These are phyloP conservation scores for Saccharomycopsis olivae DNA, from an alignment of 805 yeast genomes.

Conservation along the genomic window DNA sequence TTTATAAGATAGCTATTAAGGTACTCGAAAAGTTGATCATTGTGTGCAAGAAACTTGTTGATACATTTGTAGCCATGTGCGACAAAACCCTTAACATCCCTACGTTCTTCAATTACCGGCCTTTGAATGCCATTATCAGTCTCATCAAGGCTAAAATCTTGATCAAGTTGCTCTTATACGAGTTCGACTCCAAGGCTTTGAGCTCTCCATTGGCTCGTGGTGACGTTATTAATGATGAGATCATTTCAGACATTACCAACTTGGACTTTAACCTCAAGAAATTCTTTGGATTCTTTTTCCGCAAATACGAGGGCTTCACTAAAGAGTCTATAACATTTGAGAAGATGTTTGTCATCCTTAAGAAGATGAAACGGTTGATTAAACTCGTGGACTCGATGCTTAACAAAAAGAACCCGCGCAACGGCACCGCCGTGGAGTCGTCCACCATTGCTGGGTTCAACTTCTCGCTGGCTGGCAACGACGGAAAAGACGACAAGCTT, in stretches of 20 bases:
- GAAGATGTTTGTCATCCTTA: slow-evolving; percentile 18
- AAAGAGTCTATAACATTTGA: slow-evolving; percentile 13
- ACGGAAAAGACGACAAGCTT: slow-evolving; percentile 1
- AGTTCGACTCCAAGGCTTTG: slow-evolving; percentile 1
- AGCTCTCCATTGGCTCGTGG: slow-evolving; percentile 18
- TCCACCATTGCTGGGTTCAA: slow-evolving; percentile 14
- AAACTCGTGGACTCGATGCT: slow-evolving; percentile 15
- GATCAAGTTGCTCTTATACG: slow-evolving; percentile 27
- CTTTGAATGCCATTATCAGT: slow-evolving; percentile 41
- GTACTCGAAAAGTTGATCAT: slow-evolving; percentile 31
- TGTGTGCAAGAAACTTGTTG: slow-evolving; percentile 36
- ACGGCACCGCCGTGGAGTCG: background rate
- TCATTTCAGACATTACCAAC: slow-evolving; percentile 10
- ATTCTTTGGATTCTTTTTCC: slow-evolving; percentile 16
- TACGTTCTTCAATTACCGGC: slow-evolving; percentile 42
- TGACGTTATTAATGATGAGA: slow-evolving; percentile 21
- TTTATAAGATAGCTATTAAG: slow-evolving; percentile 10
- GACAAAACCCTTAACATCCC: slow-evolving; percentile 33
- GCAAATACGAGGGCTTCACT: slow-evolving; percentile 13
- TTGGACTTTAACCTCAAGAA: slow-evolving; percentile 17
- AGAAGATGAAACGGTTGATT: slow-evolving; percentile 17
- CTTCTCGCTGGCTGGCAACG: no score
- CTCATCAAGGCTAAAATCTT: slow-evolving; percentile 36
- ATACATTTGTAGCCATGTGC: slow-evolving; percentile 33
- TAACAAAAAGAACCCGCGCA: slow-evolving; percentile 5